A percentile compares a stretch with the other conserved stretches of the same genome.
Evolutionary conservation across 306 rosid genomes (phyloP).

Genomic region (Biancaea sappan): DNA sequence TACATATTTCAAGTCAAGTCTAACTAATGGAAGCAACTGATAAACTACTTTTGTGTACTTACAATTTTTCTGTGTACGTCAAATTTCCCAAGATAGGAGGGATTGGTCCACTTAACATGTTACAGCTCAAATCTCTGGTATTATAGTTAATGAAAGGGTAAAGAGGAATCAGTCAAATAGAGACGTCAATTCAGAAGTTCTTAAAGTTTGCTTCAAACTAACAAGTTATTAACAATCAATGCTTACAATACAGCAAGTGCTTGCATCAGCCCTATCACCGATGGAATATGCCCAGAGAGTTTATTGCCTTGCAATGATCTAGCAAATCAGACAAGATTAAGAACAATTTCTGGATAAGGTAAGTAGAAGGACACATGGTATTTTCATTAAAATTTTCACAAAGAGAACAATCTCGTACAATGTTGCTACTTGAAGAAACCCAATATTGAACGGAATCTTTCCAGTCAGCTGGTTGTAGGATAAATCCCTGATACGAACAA

Average conservation of each 20-base stretch:
- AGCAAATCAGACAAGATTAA: conserved; percentile 28
- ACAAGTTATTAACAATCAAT: neutral
- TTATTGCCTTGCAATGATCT: conserved; percentile 93
- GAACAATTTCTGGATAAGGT: conserved; percentile 17
- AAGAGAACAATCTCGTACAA: conserved; percentile 49
- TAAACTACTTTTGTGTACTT: conserved; percentile 38
- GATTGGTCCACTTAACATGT: conserved; percentile 74
- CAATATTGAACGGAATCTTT: conserved; percentile 84
- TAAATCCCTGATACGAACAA: conserved; percentile 61
- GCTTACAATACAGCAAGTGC: conserved; percentile 98
- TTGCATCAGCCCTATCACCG: conserved; percentile 97
- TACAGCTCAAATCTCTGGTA: conserved; percentile 88
- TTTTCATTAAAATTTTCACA: neutral
- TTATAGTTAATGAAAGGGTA: neutral
- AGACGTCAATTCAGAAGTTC: neutral
- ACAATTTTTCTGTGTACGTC: conserved; percentile 92
- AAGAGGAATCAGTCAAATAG: neutral
- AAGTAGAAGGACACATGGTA: neutral
- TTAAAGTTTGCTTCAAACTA: conserved; percentile 22
- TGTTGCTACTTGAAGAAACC: conserved; percentile 84
- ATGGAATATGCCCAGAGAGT: conserved; percentile 85
- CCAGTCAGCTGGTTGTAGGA: conserved; percentile 76
- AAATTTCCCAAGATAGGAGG: conserved; percentile 92
- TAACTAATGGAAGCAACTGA: neutral
- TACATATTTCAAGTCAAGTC: neutral